Evolutionary conservation across 2,329 filamentous ascomycete genomes (phyloP).

Genomic region (Fusarium torulosum): DNA sequence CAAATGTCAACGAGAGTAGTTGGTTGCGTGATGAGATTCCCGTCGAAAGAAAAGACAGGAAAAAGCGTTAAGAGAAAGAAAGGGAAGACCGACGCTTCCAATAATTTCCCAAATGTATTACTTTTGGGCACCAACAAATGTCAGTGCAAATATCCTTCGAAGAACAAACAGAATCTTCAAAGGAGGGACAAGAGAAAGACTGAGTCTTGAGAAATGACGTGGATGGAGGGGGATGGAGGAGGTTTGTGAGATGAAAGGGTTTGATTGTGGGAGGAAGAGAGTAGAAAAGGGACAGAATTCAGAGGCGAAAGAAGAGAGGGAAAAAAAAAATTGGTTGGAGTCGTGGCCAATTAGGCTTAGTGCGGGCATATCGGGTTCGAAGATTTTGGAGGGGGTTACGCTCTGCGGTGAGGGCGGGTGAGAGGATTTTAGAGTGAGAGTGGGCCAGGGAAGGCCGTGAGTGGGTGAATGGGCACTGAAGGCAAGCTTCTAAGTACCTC

Average conservation of each 20-base stretch:
- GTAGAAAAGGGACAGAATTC: slow-evolving; percentile 50
- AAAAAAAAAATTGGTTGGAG: slow-evolving; percentile 54
- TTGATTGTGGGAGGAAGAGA: slow-evolving; percentile 53
- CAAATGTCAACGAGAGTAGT: slow-evolving; percentile 45
- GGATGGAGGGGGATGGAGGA: slow-evolving; percentile 49
- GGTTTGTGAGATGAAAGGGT: slow-evolving; percentile 51
- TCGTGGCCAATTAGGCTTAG: slow-evolving; percentile 52
- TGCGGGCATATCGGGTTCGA: slow-evolving; percentile 42
- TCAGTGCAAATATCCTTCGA: slow-evolving; percentile 55
- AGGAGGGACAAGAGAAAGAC: slow-evolving; percentile 61
- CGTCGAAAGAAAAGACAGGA: slow-evolving; percentile 51
- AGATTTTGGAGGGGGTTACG: slow-evolving; percentile 46
- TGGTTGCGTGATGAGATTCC: slow-evolving; percentile 45
- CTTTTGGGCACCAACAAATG: slow-evolving; percentile 49
- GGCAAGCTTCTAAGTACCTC: slow-evolving; percentile 28
- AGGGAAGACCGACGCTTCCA: slow-evolving; percentile 52
- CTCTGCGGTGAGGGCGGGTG: slow-evolving; percentile 47
- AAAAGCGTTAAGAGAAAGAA: slow-evolving; percentile 48
- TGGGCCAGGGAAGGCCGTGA: slow-evolving; percentile 47
- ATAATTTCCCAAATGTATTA: slow-evolving; percentile 52
- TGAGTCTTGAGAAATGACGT: slow-evolving; percentile 51
- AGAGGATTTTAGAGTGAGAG: slow-evolving; percentile 41
- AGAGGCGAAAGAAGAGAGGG: slow-evolving; percentile 52
- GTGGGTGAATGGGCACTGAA: slow-evolving; percentile 35
- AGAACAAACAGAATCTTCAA: slow-evolving; percentile 61